Percentiles rank a stretch among this genome's conserved stretches.
Conservation (phyloP, 805 yeast species). For the Lipomyces japonicus region DNA sequence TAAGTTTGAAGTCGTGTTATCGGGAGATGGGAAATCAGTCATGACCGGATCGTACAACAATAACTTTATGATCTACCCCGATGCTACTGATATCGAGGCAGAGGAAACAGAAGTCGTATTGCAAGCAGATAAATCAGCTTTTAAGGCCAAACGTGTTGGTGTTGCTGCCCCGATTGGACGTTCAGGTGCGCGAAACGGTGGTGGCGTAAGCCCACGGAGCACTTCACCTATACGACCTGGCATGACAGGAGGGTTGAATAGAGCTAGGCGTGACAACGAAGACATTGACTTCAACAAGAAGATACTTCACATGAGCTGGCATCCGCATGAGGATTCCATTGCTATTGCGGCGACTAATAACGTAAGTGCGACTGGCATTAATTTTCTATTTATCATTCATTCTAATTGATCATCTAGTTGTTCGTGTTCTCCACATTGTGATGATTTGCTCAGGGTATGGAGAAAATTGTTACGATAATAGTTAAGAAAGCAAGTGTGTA, state of each 20-base stretch:
- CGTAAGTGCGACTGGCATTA: constrained; percentile 37
- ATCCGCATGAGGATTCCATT: constrained; percentile 91
- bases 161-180: constrained; percentile 45
- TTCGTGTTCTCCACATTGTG: constrained; percentile 40
- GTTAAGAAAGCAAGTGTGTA: no score
- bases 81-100: constrained; percentile 41
- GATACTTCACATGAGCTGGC: constrained; percentile 96
- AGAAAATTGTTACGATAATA: no score
- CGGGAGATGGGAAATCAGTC: constrained; percentile 86
- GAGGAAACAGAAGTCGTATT: constrained; percentile 64
- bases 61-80: constrained; percentile 94
- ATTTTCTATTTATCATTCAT: neutral
- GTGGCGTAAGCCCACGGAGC: constrained; percentile 37
- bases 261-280: constrained; percentile 57
- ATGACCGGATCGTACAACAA: constrained; percentile 98
- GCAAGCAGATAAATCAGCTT: constrained; percentile 97
- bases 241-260: constrained; percentile 44
- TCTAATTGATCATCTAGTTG: constrained; percentile 23
- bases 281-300: constrained; percentile 90
- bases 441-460: neutral
- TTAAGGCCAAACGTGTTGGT: constrained; percentile 69
- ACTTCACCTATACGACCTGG: constrained; percentile 26
- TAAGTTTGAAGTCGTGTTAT: constrained; percentile 92
- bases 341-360: constrained; percentile 99
- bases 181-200: constrained; percentile 18